Base-by-base conservation (phyloP, 2,329 filamentous ascomycete genomes). In the Blumeriella jaapii region DNA sequence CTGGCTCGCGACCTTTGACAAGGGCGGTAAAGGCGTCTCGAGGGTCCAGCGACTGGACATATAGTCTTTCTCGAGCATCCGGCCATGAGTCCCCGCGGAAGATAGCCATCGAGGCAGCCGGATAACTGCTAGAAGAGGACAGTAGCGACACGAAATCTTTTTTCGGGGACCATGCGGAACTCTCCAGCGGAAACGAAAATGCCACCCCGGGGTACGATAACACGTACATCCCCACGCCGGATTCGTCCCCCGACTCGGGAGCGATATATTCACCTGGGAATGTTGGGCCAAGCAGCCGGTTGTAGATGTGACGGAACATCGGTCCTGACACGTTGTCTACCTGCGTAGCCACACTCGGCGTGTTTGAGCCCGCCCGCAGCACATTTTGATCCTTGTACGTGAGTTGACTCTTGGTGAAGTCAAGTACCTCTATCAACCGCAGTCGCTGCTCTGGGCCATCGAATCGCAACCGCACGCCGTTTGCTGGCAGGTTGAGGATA, bases 171-270 rank as follows among this genome's bases (percentile, higher is more conserved):
- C 85, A 95, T 14, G 77, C 73, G 1, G 80, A 76, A 39, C 72
- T 64, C 31, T 78, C 69, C 18, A 96, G 65, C 1, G 84, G 77
- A 47, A 98, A 98, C 23, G 82, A 87, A 56, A 96, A 95, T 0
- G 89, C 85, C 18, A 98, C 77, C 0, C 91, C 91, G 1, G 89
- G 87, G 59, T 95, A 98, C 2, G 89, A 96, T 20, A 98, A 65
- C 20, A 94, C 77, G 54, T 96, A 98, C 14, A 75, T 81, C 11
- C 87, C 87, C 39, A 68, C 62, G 11, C 66, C 64, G 8, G 67
- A 65, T 26, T 65, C 62, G 22, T 66, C 61, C 3, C 63, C 65
- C 1, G 63, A 53, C 5, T 60, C 57, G 1, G 83, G 74, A 6
- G 79, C 70, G 23, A 94, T 69, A 53, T 89, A 98, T 63, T 98